A percentile compares a stretch with the other conserved stretches of the same genome.
Conservation (phyloP, 2,329 filamentous ascomycete genomes). For the Davidsoniella australis region DNA sequence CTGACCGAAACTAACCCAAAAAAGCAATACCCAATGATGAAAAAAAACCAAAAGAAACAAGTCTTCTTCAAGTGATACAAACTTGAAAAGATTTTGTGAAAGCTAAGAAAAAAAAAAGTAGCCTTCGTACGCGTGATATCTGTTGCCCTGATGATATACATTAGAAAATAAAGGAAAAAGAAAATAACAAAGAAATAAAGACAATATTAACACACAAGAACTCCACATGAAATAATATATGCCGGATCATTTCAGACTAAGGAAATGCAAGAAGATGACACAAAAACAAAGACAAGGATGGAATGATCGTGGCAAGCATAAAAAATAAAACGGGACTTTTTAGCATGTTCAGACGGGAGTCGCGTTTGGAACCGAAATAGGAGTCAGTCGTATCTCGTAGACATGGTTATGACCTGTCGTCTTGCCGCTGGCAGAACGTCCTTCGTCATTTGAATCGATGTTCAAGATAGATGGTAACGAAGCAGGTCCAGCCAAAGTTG, state of each 20-base stretch:
- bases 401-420: not conserved
- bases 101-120: too few species aligned
- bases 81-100: too few species aligned
- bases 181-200: not conserved
- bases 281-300: not conserved
- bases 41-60: not conserved
- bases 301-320: not conserved
- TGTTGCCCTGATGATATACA: constrained; percentile 5
- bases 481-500: not conserved
- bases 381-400: constrained; percentile 9
- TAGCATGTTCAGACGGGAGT: not conserved
- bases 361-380: not conserved
- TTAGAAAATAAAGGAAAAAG: not conserved
- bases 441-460: not conserved
- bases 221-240: too few species aligned
- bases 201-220: too few species aligned
- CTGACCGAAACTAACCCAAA: not conserved
- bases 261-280: not conserved
- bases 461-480: constrained; percentile 8
- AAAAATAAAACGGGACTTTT: not conserved
- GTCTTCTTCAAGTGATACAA: not conserved
- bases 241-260: too few species aligned
- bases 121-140: not conserved
- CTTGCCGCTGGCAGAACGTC: not conserved
- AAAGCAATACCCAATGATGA: not conserved